These are phyloP conservation scores for Yamadazyma oceani DNA, from an alignment of 1,139 yeast species.

Conservation along the genomic window DNA sequence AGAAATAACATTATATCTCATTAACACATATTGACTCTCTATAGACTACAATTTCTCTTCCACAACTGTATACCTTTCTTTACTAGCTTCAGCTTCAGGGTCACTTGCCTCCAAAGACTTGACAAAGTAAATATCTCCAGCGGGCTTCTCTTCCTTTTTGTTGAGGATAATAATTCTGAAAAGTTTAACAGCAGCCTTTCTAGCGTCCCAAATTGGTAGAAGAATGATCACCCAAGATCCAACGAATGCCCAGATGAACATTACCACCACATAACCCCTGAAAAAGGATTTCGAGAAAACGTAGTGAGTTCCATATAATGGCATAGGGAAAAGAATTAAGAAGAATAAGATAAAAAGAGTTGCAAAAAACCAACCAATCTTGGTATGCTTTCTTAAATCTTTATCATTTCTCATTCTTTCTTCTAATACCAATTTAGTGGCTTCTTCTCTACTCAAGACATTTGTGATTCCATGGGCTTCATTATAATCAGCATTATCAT, in stretches of 20 bases:
- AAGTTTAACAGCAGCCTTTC: slow-evolving; percentile 15
- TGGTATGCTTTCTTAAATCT: slow-evolving; percentile 22
- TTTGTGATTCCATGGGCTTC: slow-evolving; percentile 14
- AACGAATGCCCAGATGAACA: slow-evolving; percentile 30
- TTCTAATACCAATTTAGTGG: slow-evolving; percentile 22
- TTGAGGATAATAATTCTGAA: slow-evolving; percentile 10
- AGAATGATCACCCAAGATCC: slow-evolving; percentile 34
- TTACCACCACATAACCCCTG: slow-evolving; percentile 31
- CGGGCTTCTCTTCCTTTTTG: slow-evolving; percentile 12
- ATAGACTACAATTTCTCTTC: too few species aligned
- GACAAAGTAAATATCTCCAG: slow-evolving; percentile 15
- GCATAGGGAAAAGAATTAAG: slow-evolving; percentile 27
- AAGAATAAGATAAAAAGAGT: slow-evolving; percentile 20
- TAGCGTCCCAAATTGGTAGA: slow-evolving; percentile 38
- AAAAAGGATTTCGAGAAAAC: slow-evolving; percentile 32
- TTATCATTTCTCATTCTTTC: slow-evolving; percentile 20
- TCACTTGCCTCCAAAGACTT: slow-evolving; percentile 11
- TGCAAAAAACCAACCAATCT: slow-evolving; percentile 18
- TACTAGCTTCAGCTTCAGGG: not conserved
- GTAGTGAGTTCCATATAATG: slow-evolving; percentile 30
- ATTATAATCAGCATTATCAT: slow-evolving; percentile 29
- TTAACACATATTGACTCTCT: too few species aligned
- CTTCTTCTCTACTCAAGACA: slow-evolving; percentile 20
- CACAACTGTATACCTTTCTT: too few species aligned
- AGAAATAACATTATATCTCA: too few species aligned